Evolutionary conservation across 2,329 filamentous ascomycete species (phyloP), one percentile per base, ranked within the genome.

Genomic region (Teratosphaeria viscida): DNA sequence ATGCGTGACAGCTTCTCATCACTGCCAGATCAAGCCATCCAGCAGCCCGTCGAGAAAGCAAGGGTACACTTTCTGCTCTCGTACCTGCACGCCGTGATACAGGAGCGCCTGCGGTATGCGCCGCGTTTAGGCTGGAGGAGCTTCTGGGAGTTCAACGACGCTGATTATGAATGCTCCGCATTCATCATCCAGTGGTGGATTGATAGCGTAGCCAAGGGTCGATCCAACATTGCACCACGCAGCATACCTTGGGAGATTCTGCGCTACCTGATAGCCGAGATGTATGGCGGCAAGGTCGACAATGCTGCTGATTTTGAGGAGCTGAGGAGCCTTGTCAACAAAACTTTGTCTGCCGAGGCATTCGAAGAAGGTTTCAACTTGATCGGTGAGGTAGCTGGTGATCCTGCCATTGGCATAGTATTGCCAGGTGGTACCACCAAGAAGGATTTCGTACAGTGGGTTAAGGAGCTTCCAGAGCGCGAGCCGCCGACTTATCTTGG

Each of bases 91-190:
- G 95, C 94, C 6, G 92, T 99, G 43, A 86, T 96, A 11, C 94
- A 99, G 74, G 94, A 99, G 75, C 83, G 95, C 67, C 79, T 99
- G 63, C 88, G 94, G 63, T 99, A 99, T 73, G 92, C 92, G 27
- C 95, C 94, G 0, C 92, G 83, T 60, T 79, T 99, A 59, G 94
- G 94, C 62, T 99, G 94, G 94, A 96, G 95, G 79, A 90, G 91
- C 58, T 96, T 96, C 81, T 99, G 95, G 94, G 95, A 99, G 76
- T 99, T 99, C 75, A 99, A 99, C 72, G 95, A 99, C 75, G 95
- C 92, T 67, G 94, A 99, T 76, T 97, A 97, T 75, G 92, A 99
- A 81, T 99, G 94, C 77, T 96, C 89, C 54, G 90, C 90, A 58
- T 94, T 90, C 74, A 95, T 99, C 65, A 90, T 97, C 66, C 94